Evolutionary conservation across 306 rosid species (phyloP), one percentile per base, ranked within the genome.

Genomic region (Begonia masoniana): DNA sequence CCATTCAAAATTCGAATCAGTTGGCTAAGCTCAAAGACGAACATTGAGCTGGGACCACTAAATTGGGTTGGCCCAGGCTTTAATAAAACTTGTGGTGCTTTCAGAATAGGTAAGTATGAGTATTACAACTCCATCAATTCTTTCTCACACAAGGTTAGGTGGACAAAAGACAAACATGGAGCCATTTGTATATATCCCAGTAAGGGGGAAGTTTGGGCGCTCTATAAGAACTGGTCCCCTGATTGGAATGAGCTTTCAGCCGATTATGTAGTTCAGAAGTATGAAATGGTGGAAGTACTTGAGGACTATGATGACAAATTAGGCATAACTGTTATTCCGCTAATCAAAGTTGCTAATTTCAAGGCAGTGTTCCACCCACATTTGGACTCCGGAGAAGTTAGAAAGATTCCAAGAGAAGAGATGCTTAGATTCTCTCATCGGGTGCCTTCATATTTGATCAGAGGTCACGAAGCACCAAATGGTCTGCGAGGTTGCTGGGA

Each of bases 131-230:
- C 88, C 21, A 60, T 82, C 13, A 52, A 77, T 76, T 75, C 72
- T 61, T 91, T 91, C 57, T 91, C 99, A 4, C 94, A 86, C 73
- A 86, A 62, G 70, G 84, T 91, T 54, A 67, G 75, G 56, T 91
- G 88, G 88, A 73, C 69, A 21, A 71, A 79, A 75, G 76, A 86
- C 24, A 17, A 23, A 4, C 68, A 64, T 13, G 96, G 99, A 16
- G 67, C 68, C 50, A 72, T 86, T 70, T 43, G 71, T 62, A 73
- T 91, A 71, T 70, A 81, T 64, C 96, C 94, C 55, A 78, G 69
- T 61, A 86, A 75, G 60, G 94, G 96, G 19, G 92, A 91, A 59
- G 92, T 91, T 71, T 86, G 96, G 96, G 96, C 99, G 59, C 70
- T 91, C 26, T 91, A 83, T 67, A 66, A 78, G 74, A 83, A 83